Evolutionary conservation across 2,329 filamentous ascomycete genomes (phyloP), one percentile per base, ranked within the genome.

Genomic region (Xylaria sp.): DNA sequence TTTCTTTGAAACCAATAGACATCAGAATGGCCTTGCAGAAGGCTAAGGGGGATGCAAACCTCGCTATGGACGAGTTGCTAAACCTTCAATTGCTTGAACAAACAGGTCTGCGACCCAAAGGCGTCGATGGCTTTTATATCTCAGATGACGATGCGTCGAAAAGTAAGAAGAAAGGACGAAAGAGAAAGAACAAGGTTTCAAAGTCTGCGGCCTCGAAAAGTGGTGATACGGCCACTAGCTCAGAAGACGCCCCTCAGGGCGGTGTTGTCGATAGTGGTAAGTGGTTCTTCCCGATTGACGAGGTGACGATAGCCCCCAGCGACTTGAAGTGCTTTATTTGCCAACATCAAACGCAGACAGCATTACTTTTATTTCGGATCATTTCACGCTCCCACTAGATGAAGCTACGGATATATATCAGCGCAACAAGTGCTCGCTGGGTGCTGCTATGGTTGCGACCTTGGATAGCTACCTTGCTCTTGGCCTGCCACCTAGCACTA

Each of bases 111-210:
- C 83, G 86, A 1, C 83, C 85, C 1, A 95, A 92, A 77, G 93
- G 94, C 0, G 84, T 98, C n/a, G 94, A 98, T 67, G 94, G 88
- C 0, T 97, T 97, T 77, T 89, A 88, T 25, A 85, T 88, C 48
- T 85, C 86, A 0, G 85, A 89, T 18, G 80, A 84, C 18, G 79
- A 81, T 0, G 78, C 78, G 7, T 77, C 78, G 15, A 46, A 61
- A 60, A 79, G 77, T 41, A 86, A 83, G 71, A 80, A 76, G 67
- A 83, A 82, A 69, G 79, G 73, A 28, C 80, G 77, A 48, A 77
- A 77, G 67, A 80, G 79, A 64, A 71, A 36, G 28, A 67, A 71
- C 36, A 74, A 76, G 76, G 67, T 74, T 52, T 48, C 55, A 28
- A 76, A 72, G 52, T 64, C 39, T 39, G 65, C 62, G 39, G 43